Evolutionary conservation across 176 grass and related monocot species (phyloP), one percentile per base, ranked within the genome.

Genomic region (Pontederia crassipes): DNA sequence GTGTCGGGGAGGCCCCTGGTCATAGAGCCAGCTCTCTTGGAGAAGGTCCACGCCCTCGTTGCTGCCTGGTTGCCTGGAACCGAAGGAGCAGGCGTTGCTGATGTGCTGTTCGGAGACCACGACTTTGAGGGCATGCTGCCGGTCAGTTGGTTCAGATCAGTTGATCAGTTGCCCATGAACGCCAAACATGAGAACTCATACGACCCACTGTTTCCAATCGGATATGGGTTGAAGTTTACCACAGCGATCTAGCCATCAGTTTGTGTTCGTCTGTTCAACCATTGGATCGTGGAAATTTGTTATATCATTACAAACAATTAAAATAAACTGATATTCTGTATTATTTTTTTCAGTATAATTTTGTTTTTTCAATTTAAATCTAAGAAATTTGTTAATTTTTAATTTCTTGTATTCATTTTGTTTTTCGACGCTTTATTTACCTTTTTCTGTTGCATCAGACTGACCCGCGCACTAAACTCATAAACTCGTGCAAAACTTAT

Each of bases 61-160:
- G 87, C 81, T 62, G 81, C 92, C 55, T 97, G 87, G 83, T 29
- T 91, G 35, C 87, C 83, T 11, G 92, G 87, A 70, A 91, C 58
- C 52, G 92, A 96, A 74, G 83, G 81, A 62, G 64, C 26, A 15
- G 87, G 92, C 16, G 53, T 96, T 67, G 49, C 78, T 0, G 87
- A 96, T 67, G 85, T 89, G 66, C 57, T 97, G 11, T 97, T 90
- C 78, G 92, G 92, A 55, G 87, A 91, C 47, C 64, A 97, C 48
- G 76, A 87, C 60, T 97, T 88, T 32, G 72, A 79, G 9, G 92
- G 92, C 20, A 70, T 73, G 73, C 65, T 97, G 54, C 79, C 92
- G 7, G 77, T 89, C 26, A 82, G 83, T 9, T 97, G 92, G 92
- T 91, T 80, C 66, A 88, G 59, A 54, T 88, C 78, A n/a, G 58